phyloP scores from a whole-genome alignment of 768 basidiomycete species.

The Auricularia cornea region DNA sequence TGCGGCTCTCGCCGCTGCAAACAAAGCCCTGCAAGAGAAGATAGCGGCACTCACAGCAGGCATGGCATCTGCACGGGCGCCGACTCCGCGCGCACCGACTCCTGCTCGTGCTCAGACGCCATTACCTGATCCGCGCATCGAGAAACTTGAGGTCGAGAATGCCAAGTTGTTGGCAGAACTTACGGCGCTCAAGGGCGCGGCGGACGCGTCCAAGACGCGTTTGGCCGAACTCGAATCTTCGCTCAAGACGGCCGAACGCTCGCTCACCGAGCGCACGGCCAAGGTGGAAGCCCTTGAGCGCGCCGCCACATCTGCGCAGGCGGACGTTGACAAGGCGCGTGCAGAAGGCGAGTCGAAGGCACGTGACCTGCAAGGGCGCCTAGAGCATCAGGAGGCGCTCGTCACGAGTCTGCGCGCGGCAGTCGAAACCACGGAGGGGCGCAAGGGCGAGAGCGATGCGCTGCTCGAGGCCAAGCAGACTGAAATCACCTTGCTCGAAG shows the following conservation, averaged over 20 bases:
- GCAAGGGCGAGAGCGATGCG: conserved; percentile 41
- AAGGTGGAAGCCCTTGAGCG: conserved; percentile 42
- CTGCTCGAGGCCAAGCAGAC: conserved; percentile 48
- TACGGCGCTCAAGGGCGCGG: conserved; percentile 33
- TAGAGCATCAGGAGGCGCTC: conserved; percentile 37
- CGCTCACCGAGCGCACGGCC: conserved; percentile 35
- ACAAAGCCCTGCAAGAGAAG: conserved; percentile 40
- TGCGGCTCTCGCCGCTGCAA: conserved; percentile 17
- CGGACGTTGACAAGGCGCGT: conserved; percentile 39
- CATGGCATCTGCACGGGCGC: background rate
- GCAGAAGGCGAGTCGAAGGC: conserved; percentile 37
- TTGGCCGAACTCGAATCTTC: conserved; percentile 37
- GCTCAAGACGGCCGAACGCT: conserved; percentile 33
- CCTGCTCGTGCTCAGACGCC: conserved; percentile 23
- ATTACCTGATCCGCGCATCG: conserved; percentile 31
- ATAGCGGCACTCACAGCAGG: conserved; percentile 36
- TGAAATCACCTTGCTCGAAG: conserved; percentile 50
- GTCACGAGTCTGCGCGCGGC: conserved; percentile 44
- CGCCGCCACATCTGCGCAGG: conserved; percentile 26
- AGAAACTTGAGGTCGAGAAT: conserved; percentile 65
- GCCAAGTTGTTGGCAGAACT: conserved; percentile 12
- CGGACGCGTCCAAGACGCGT: conserved; percentile 32
- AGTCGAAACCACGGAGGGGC: conserved; percentile 42
- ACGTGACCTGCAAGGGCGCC: conserved; percentile 23
- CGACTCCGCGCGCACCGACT: conserved; percentile 8